phyloP scores from a whole-genome alignment of 495 filamentous ascomycete genomes.

The Aspergillus cristatus region DNA sequence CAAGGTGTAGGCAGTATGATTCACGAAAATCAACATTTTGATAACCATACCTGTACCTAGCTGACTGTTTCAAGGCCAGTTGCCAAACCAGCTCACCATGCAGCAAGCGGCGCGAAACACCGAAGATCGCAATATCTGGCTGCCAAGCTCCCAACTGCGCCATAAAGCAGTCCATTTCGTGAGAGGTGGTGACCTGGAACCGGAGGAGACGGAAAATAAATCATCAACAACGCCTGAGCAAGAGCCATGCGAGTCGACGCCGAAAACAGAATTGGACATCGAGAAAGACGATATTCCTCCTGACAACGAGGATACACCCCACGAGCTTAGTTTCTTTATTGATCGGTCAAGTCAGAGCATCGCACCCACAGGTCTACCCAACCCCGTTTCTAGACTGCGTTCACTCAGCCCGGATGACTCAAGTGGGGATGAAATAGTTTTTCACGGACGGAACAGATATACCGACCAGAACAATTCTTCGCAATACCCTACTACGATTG shows the following conservation, averaged over 20 bases:
- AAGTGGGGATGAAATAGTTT: constrained; percentile 39
- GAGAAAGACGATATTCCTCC: constrained; percentile 1
- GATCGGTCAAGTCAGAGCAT: constrained; percentile 11
- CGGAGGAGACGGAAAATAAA: constrained; percentile 18
- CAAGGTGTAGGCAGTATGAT: not conserved
- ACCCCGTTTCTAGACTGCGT: constrained; percentile 5
- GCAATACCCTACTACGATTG: not conserved
- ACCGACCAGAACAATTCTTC: constrained; percentile 9
- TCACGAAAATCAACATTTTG: not conserved
- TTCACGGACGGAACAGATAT: constrained; percentile 23
- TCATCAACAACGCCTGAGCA: constrained; percentile 1
- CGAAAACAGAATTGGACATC: constrained; percentile 3
- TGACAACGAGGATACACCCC: not conserved
- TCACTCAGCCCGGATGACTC: constrained; percentile 12
- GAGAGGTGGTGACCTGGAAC: constrained; percentile 54
- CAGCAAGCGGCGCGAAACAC: constrained; percentile 73
- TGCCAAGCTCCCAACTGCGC: constrained; percentile 30
- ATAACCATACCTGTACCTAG: not conserved
- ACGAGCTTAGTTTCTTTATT: constrained; percentile 11
- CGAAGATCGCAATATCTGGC: constrained; percentile 42
- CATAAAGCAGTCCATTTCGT: constrained; percentile 62
- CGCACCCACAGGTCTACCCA: constrained; percentile 9
- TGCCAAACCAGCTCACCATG: constrained; percentile 45
- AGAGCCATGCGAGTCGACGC: no score
- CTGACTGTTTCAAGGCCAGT: constrained; percentile 6